Evolutionary conservation across 2,329 filamentous ascomycete species (phyloP), one percentile per base, ranked within the genome.

Genomic region (Trichoderma simmonsii): DNA sequence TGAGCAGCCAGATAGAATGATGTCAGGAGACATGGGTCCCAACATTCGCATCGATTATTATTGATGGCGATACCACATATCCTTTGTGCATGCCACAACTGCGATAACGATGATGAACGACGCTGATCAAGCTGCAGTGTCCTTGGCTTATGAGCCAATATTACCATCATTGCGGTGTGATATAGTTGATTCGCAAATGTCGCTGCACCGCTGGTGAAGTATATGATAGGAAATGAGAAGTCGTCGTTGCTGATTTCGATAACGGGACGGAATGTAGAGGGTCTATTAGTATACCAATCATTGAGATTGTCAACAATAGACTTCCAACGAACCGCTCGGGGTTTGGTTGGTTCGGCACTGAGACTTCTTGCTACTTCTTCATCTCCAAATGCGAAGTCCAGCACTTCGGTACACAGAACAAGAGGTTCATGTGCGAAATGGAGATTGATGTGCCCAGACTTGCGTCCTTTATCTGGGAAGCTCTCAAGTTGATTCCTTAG

Each of bases 21-120:
- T 9, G 65, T 36, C 4, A 68, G 14, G n/a, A 68, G 65, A 39
- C 65, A 68, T 30, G 54, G 65, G n/a, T 68, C 65, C 65, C 65
- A 68, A 3, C 65, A 68, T 60, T 68, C 65, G 24, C 34, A 26
- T 30, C 65, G 34, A 43, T 68, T 68, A 26, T 68, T 68, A 8
- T 60, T 68, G 15, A 60, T 39, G 34, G 65, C 6, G 28, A 68
- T 68, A 24, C 65, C 34, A 6, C 65, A 68, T 59, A 68, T 60
- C 7, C 65, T 68, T 14, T 60, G 65, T 7, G 54, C 65, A 48
- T 68, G 65, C 65, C 65, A 68, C 26, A 68, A n/a, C 34, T 43
- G 65, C 4, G 65, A 68, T 6, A 48, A 48, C 4, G 54, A 48
- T 11, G 54, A 30, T 5, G 65, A 60, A 18, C 54, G 54, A 7